These are phyloP conservation scores for Paramyrothecium roridum DNA, from an alignment of 2,329 filamentous ascomycete genomes.

Conservation along the genomic window DNA sequence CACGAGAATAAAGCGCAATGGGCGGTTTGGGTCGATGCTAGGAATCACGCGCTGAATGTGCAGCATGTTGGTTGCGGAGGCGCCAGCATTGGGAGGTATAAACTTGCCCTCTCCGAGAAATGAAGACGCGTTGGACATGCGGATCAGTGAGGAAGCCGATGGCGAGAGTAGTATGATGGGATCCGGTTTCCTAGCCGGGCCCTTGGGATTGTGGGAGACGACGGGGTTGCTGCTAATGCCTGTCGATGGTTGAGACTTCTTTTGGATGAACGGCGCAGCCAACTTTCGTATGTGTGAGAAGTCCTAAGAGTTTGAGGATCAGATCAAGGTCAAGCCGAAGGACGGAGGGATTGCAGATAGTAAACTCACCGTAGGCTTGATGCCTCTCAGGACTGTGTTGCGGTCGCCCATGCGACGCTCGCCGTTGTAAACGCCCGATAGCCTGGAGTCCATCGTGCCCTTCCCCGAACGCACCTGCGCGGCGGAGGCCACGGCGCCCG, in stretches of 20 bases:
- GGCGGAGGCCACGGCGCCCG: constrained; percentile 39
- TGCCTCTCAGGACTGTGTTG: constrained; percentile 81
- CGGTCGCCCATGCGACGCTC: constrained; percentile 91
- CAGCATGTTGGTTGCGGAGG: constrained; percentile 72
- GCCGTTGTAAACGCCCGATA: constrained; percentile 85
- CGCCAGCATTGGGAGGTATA: constrained; percentile 68
- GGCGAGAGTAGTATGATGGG: constrained; percentile 97
- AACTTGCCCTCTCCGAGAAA: constrained; percentile 88
- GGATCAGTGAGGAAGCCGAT: constrained; percentile 88
- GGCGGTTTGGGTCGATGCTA: constrained; percentile 64
- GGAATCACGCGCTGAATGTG: constrained; percentile 79
- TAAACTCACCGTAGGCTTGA: constrained; percentile 75
- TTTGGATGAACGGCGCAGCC: constrained; percentile 71
- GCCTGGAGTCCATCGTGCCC: constrained; percentile 70
- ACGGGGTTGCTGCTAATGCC: constrained; percentile 38
- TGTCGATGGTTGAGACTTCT: constrained; percentile 45
- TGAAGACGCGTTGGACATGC: constrained; percentile 91
- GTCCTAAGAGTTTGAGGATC: constrained; percentile 57
- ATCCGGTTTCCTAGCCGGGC: constrained; percentile 53
- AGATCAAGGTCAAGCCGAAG: background rate
- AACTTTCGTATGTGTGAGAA: constrained; percentile 91
- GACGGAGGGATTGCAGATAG: background rate
- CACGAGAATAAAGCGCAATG: constrained; percentile 91
- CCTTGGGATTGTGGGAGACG: constrained; percentile 53
- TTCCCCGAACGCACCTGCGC: constrained; percentile 54